Conservation (phyloP, 306 rosid genomes). For the Rubus parviflorus region DNA sequence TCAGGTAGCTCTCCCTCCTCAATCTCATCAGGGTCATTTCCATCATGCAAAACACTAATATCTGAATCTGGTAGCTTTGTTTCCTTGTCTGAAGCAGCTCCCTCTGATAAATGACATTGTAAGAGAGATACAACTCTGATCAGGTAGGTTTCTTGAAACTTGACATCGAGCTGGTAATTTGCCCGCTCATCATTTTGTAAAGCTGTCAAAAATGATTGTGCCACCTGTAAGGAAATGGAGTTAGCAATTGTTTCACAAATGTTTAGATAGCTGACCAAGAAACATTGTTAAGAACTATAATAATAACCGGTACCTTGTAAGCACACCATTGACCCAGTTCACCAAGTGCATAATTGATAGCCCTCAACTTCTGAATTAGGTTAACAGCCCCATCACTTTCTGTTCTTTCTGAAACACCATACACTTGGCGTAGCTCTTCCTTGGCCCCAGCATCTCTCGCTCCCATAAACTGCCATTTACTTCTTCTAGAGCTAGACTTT, state of each 20-base stretch:
- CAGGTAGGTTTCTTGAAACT: conserved; percentile 92
- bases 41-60: conserved; percentile 35
- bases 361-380: conserved; percentile 92
- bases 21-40: conserved; percentile 59
- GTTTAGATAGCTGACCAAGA: conserved; percentile 24
- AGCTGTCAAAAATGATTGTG: conserved; percentile 89
- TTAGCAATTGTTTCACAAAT: conserved; percentile 7
- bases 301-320: conserved; percentile 58
- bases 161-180: conserved; percentile 97
- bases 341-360: conserved; percentile 96
- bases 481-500: conserved; percentile 86
- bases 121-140: conserved; percentile 75
- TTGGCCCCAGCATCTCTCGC: conserved; percentile 99
- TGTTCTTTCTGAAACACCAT: conserved; percentile 98
- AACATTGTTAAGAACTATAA: conserved; percentile 14
- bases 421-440: conserved; percentile 95
- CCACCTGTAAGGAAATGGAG: conserved; percentile 64
- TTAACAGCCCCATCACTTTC: conserved; percentile 99
- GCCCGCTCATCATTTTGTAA: conserved; percentile 98
- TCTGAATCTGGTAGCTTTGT: conserved; percentile 36
- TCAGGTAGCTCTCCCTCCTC: conserved; percentile 99
- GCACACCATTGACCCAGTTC: conserved; percentile 99
- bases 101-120: conserved; percentile 90
- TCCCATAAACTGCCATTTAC: conserved; percentile 99
- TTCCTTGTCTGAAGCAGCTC: conserved; percentile 77